Conservation (phyloP, 371 early-diverging fungal species). For the Haplosporangium sp. region DNA sequence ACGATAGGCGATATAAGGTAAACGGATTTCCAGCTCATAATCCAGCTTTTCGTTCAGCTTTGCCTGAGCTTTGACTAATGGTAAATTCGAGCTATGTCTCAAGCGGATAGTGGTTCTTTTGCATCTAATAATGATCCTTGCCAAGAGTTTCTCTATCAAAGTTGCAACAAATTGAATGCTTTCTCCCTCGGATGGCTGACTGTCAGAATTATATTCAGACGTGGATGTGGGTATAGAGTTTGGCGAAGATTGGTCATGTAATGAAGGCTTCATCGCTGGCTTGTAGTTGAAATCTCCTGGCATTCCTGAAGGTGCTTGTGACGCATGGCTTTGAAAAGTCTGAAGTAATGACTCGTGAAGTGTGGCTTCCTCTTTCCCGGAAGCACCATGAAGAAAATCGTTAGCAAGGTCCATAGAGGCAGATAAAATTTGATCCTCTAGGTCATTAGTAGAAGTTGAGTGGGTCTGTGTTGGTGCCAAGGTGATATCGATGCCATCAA, state of each 20-base stretch:
- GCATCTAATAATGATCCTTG: conserved; percentile 69
- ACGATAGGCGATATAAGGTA: conserved; percentile 67
- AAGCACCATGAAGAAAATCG: conserved; percentile 80
- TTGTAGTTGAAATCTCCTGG: conserved; percentile 50
- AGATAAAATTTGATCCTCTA: conserved; percentile 78
- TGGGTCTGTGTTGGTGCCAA: conserved; percentile 64
- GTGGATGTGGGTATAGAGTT: conserved; percentile 1
- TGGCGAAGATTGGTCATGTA: conserved; percentile 1
- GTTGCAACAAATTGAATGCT: conserved; percentile 76
- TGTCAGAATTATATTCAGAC: conserved; percentile 4
- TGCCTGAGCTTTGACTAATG: conserved; percentile 26
- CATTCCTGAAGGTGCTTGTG: conserved; percentile 40
- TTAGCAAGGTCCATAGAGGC: conserved; percentile 91
- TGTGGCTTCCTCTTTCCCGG: conserved; percentile 65
- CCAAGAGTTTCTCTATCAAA: conserved; percentile 78
- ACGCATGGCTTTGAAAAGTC: conserved; percentile 58
- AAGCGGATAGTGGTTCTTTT: conserved; percentile 67
- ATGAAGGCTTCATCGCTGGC: conserved; percentile 9
- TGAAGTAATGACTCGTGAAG: conserved; percentile 69
- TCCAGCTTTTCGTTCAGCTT: conserved; percentile 30
- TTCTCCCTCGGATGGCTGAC: conserved; percentile 60
- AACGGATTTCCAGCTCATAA: conserved; percentile 67
- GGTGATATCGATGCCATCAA: conserved; percentile 78
- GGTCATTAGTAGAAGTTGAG: conserved; percentile 55
- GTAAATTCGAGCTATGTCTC: conserved; percentile 61